phyloP scores from a whole-genome alignment of 176 grass and related monocot species.

The Zoysia japonica region DNA sequence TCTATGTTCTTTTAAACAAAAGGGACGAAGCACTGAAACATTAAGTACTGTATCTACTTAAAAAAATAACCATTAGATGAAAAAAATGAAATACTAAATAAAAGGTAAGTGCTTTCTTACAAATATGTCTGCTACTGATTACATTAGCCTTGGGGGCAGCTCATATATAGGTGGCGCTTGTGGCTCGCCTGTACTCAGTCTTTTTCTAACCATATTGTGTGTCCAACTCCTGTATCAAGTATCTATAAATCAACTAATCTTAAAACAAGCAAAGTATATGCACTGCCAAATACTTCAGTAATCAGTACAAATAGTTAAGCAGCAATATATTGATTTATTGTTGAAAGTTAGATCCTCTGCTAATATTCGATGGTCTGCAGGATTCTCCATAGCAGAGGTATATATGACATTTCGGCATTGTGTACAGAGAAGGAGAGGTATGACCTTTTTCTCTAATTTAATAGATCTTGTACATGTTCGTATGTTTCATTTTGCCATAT shows the following conservation, averaged over 20 bases:
- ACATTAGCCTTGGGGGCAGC: neutral
- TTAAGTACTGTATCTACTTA: neutral
- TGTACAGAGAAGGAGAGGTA: constrained; percentile 93
- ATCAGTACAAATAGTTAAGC: neutral
- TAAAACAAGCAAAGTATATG: neutral
- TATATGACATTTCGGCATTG: constrained; percentile 85
- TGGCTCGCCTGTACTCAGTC: neutral
- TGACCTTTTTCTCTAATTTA: neutral
- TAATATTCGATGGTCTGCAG: constrained; percentile 43
- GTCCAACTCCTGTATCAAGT: neutral
- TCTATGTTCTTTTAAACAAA: neutral
- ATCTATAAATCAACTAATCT: neutral
- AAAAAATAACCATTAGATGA: neutral
- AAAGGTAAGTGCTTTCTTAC: neutral
- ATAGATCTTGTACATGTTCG: neutral
- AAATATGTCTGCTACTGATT: constrained; percentile 12
- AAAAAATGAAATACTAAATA: neutral
- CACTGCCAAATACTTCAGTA: neutral
- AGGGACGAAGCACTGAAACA: neutral
- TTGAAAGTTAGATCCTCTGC: constrained; percentile 25
- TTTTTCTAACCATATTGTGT: neutral
- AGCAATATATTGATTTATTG: constrained; percentile 16
- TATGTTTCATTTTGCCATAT: neutral
- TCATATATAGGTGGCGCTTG: neutral
- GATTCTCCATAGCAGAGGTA: constrained; percentile 71